Evolutionary conservation across 305 asterid genomes (phyloP).

Genomic region (Fraxinus baroniana): DNA sequence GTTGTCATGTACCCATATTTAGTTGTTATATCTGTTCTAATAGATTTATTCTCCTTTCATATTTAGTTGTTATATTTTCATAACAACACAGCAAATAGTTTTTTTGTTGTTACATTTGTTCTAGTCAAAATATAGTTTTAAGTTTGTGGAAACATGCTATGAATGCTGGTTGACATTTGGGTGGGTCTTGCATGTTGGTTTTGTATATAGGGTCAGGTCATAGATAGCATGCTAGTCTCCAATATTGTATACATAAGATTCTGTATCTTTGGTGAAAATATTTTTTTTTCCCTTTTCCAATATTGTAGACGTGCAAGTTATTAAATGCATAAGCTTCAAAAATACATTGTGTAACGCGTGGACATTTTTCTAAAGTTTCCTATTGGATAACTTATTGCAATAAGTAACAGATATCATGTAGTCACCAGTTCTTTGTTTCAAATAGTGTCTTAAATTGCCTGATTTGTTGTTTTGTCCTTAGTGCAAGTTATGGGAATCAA

Average conservation of each 20-base stretch:
- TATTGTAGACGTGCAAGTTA: neutral
- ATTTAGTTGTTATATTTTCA: neutral
- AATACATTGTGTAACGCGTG: neutral
- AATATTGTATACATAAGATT: neutral
- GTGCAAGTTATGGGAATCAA: slow-evolving; percentile 34
- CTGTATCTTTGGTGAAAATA: neutral
- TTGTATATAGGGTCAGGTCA: neutral
- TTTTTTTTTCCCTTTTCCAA: neutral
- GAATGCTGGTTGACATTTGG: neutral
- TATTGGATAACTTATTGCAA: neutral
- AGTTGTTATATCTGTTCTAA: too few species aligned
- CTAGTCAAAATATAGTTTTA: neutral
- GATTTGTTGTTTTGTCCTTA: neutral
- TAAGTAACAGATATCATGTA: neutral
- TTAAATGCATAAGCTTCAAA: neutral
- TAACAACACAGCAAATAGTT: neutral
- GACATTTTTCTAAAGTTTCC: neutral
- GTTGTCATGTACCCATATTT: too few species aligned
- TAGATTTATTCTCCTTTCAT: too few species aligned
- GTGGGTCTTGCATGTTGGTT: neutral
- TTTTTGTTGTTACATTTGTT: neutral
- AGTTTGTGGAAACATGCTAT: neutral
- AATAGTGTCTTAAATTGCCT: neutral
- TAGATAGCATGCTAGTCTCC: neutral
- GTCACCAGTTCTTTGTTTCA: neutral